These are phyloP conservation scores for Saccharomycopsis oosterbeekiorum DNA, from an alignment of 805 yeast genomes.

Conservation along the genomic window DNA sequence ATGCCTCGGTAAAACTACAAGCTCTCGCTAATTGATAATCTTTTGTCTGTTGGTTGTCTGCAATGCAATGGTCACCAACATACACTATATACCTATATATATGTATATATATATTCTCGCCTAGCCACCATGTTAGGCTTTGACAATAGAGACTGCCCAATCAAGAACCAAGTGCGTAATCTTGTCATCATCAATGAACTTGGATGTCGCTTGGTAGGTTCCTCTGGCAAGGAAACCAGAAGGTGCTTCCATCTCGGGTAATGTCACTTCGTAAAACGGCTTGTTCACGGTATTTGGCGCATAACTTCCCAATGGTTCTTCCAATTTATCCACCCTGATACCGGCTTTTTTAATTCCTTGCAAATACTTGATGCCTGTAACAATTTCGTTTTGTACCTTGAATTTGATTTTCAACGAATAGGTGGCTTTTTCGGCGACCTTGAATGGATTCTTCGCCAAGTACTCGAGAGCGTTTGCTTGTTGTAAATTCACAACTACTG, in stretches of 20 bases:
- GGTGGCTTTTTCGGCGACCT: slow-evolving; percentile 67
- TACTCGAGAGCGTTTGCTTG: slow-evolving; percentile 47
- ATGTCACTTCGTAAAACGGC: slow-evolving; percentile 59
- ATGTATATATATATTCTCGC: no score
- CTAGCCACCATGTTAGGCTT: slow-evolving; percentile 22
- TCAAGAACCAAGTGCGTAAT: slow-evolving; percentile 61
- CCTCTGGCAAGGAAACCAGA: slow-evolving; percentile 86
- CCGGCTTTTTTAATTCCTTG: slow-evolving; percentile 83
- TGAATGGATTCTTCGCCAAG: slow-evolving; percentile 55
- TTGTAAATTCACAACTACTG: slow-evolving; percentile 62
- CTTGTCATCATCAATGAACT: slow-evolving; percentile 82
- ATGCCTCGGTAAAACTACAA: no score
- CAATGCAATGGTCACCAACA: no score
- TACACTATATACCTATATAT: no score
- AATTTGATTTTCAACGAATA: slow-evolving; percentile 68
- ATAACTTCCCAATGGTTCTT: slow-evolving; percentile 83
- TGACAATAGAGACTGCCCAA: slow-evolving; percentile 80
- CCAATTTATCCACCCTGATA: slow-evolving; percentile 74
- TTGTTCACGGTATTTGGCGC: slow-evolving; percentile 79
- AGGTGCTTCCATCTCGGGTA: slow-evolving; percentile 78
- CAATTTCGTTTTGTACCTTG: slow-evolving; percentile 81
- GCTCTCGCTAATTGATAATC: no score
- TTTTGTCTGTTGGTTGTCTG: no score
- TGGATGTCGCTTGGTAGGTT: slow-evolving; percentile 66
- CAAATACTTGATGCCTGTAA: slow-evolving; percentile 81